Evolutionary conservation across 495 filamentous ascomycete species (phyloP).

Genomic region (Letharia columbiana): DNA sequence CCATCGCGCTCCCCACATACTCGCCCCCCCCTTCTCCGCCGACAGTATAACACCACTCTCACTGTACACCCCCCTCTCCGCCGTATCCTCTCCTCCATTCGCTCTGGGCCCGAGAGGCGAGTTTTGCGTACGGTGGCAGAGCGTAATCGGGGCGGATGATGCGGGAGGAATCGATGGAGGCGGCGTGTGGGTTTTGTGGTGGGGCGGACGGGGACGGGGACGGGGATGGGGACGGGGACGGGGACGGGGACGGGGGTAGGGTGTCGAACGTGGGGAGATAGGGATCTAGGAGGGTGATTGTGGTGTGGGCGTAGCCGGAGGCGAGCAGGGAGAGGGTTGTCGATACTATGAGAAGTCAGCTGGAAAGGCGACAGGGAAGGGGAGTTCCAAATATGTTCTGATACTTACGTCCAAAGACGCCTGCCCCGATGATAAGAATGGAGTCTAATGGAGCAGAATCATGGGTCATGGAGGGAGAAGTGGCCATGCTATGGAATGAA

Average conservation of each 20-base stretch:
- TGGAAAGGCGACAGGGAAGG: background rate
- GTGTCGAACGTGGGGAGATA: constrained; percentile 29
- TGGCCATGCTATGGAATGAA: background rate
- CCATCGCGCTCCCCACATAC: constrained; percentile 53
- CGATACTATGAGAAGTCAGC: constrained; percentile 33
- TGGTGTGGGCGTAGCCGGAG: constrained; percentile 45
- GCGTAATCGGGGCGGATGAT: constrained; percentile 80
- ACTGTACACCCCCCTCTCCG: constrained; percentile 56
- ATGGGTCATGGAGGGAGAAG: background rate
- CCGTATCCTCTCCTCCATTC: constrained; percentile 53
- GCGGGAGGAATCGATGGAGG: constrained; percentile 66
- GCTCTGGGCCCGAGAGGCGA: constrained; percentile 57
- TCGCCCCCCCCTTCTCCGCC: constrained; percentile 42
- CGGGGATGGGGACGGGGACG: background rate
- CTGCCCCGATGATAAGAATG: constrained; percentile 68
- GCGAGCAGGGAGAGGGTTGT: constrained; percentile 55
- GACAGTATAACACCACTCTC: constrained; percentile 69
- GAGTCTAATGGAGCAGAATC: constrained; percentile 26
- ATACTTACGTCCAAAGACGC: constrained; percentile 61
- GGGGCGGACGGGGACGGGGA: too few species aligned
- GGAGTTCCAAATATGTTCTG: background rate
- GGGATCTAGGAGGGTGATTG: constrained; percentile 63
- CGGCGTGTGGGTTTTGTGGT: constrained; percentile 48
- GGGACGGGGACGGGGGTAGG: constrained; percentile 25
- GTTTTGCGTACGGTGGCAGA: constrained; percentile 57